Evolutionary conservation across 805 yeast genomes (phyloP).

Genomic region (Kluyveromyces siamensis): DNA sequence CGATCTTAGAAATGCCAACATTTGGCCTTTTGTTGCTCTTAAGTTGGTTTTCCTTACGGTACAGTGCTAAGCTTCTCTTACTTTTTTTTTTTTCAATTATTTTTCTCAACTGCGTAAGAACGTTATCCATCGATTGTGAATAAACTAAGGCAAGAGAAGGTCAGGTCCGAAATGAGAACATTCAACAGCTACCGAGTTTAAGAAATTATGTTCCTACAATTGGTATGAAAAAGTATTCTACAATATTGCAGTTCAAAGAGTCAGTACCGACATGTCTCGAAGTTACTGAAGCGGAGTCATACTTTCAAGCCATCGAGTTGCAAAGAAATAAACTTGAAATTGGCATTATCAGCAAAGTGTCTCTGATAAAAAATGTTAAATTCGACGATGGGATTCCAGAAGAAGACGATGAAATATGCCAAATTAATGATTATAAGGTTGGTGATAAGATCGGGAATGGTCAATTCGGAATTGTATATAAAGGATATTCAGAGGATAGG

Average conservation of each 20-base stretch:
- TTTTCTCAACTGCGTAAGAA: too few species aligned
- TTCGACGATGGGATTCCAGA: background rate
- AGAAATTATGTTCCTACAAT: background rate
- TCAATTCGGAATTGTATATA: conserved; percentile 27
- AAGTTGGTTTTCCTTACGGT: too few species aligned
- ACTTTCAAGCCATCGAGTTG: background rate
- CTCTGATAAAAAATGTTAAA: background rate
- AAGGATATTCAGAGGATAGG: conserved; percentile 9
- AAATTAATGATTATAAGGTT: conserved; percentile 13
- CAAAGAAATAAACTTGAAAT: background rate
- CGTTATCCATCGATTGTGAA: background rate
- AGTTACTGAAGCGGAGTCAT: background rate
- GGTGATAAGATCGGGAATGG: conserved; percentile 21
- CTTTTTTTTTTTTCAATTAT: too few species aligned
- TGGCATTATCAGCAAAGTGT: background rate
- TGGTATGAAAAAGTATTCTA: background rate
- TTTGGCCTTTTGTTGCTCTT: too few species aligned
- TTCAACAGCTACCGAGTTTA: background rate
- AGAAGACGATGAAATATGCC: background rate
- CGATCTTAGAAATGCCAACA: too few species aligned
- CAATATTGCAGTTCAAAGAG: background rate
- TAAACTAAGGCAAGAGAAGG: background rate
- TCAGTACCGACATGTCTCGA: background rate
- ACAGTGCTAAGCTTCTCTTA: too few species aligned
- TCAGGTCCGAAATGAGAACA: background rate